Conservation (phyloP, 129 eudicot species). For the Ambrosia trifida region DNA sequence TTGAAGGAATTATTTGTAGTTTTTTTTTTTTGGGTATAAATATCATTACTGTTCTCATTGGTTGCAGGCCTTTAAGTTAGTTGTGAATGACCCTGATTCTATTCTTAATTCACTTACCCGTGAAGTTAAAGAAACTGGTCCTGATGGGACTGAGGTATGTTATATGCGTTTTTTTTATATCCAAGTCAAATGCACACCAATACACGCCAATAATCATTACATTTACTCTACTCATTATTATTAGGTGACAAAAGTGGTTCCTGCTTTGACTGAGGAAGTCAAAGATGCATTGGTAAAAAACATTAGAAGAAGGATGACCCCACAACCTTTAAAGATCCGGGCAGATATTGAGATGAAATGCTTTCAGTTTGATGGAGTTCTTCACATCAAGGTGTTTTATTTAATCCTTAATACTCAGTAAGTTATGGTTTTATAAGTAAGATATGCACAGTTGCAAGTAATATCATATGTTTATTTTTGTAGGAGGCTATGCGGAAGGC, state of each 20-base stretch:
- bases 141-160: slow-evolving; percentile 62
- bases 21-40: background rate
- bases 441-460: background rate
- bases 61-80: slow-evolving; percentile 55
- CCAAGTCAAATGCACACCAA: background rate
- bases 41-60: background rate
- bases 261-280: slow-evolving; percentile 65
- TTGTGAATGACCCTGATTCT: slow-evolving; percentile 61
- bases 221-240: background rate
- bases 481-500: slow-evolving; percentile 83
- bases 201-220: background rate
- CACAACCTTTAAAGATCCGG: slow-evolving; percentile 67
- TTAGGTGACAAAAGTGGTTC: slow-evolving; percentile 61
- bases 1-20: background rate
- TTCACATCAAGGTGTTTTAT: slow-evolving; percentile 61
- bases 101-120: slow-evolving; percentile 51
- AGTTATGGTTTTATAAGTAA: background rate
- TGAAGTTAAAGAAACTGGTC: slow-evolving; percentile 53
- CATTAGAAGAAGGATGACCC: slow-evolving; percentile 71
- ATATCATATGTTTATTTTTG: background rate
- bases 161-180: background rate
- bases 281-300: slow-evolving; percentile 61
- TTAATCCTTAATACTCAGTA: background rate
- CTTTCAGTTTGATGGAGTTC: slow-evolving; percentile 67
- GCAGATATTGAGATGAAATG: slow-evolving; percentile 76